phyloP scores from a whole-genome alignment of 352 stramenopile species.

The Phytophthora vignae region DNA sequence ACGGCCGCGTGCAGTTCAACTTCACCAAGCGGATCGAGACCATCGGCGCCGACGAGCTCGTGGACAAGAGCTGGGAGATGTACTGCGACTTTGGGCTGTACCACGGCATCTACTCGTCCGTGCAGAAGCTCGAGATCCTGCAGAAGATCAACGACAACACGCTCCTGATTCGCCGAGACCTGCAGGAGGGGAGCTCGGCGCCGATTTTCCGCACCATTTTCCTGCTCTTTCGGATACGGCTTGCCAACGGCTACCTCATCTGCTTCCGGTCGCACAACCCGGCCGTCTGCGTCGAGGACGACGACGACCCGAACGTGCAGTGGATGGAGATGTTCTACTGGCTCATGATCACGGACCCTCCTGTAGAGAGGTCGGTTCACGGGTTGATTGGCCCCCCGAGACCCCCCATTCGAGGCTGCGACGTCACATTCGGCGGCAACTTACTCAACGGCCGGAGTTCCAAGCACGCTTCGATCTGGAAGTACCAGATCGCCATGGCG shows the following conservation, averaged over 20 bases:
- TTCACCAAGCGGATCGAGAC: conserved; percentile 79
- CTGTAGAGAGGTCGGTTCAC: conserved; percentile 20
- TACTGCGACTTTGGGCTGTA: conserved; percentile 83
- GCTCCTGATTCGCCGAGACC: conserved; percentile 73
- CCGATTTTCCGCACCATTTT: conserved; percentile 84
- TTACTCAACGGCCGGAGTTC: conserved; percentile 67
- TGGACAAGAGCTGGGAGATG: conserved; percentile 84
- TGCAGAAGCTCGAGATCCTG: conserved; percentile 83
- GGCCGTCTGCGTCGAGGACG: conserved; percentile 54
- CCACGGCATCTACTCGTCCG: conserved; percentile 78
- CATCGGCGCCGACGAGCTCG: conserved; percentile 69
- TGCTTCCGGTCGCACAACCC: conserved; percentile 80
- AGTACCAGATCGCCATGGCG: conserved; percentile 86
- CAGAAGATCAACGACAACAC: conserved; percentile 84
- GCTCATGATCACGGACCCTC: conserved; percentile 70
- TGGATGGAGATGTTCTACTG: conserved; percentile 88
- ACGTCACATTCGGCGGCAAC: conserved; percentile 79
- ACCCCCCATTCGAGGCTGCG: conserved; percentile 43
- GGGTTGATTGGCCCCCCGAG: conserved; percentile 19
- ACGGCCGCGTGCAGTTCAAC: conserved; percentile 81
- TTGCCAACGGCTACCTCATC: conserved; percentile 71
- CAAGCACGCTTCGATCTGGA: conserved; percentile 75
- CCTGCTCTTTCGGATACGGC: conserved; percentile 69
- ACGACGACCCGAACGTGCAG: conserved; percentile 71
- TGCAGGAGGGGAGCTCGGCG: conserved; percentile 64